Percentiles rank a stretch among this genome's conserved stretches.
phyloP scores from a whole-genome alignment of 257 asterid genomes.

The Primulina huaijiensis region DNA sequence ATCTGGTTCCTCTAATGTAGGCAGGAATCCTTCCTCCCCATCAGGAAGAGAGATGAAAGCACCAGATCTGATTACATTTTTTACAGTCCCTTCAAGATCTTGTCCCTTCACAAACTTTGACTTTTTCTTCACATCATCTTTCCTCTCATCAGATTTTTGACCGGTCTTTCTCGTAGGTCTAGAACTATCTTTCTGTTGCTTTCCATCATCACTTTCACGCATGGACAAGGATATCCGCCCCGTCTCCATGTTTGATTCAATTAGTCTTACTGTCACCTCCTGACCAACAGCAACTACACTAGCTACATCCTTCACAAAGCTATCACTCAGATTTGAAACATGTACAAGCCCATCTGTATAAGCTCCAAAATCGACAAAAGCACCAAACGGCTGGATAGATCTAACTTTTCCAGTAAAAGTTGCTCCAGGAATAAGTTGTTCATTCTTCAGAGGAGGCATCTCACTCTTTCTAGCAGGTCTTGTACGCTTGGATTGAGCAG shows the following conservation, averaged over 20 bases:
- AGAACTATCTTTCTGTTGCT: conserved; percentile 55
- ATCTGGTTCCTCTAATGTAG: conserved; percentile 67
- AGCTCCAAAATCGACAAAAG: conserved; percentile 96
- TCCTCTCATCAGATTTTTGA: conserved; percentile 50
- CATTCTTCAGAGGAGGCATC: conserved; percentile 83
- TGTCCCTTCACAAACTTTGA: conserved; percentile 78
- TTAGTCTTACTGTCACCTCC: conserved; percentile 81
- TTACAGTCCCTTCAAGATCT: conserved; percentile 82
- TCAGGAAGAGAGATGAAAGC: conserved; percentile 90
- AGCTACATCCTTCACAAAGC: conserved; percentile 82
- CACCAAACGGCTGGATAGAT: conserved; percentile 96
- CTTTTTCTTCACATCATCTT: conserved; percentile 48
- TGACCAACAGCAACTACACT: conserved; percentile 83
- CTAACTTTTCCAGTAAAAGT: conserved; percentile 85
- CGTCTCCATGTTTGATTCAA: conserved; percentile 72
- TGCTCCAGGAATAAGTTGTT: conserved; percentile 75
- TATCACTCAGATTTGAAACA: conserved; percentile 77
- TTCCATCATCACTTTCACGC: conserved; percentile 63
- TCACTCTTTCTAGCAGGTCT: conserved; percentile 76
- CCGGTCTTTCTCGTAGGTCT: conserved; percentile 60
- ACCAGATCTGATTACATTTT: conserved; percentile 72
- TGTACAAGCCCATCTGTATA: conserved; percentile 96
- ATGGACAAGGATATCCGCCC: conserved; percentile 86
- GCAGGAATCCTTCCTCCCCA: conserved; percentile 96
- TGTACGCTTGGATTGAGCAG: conserved; percentile 49